Evolutionary conservation across 2,329 filamentous ascomycete species (phyloP).

Genomic region (Colletotrichum sp.): DNA sequence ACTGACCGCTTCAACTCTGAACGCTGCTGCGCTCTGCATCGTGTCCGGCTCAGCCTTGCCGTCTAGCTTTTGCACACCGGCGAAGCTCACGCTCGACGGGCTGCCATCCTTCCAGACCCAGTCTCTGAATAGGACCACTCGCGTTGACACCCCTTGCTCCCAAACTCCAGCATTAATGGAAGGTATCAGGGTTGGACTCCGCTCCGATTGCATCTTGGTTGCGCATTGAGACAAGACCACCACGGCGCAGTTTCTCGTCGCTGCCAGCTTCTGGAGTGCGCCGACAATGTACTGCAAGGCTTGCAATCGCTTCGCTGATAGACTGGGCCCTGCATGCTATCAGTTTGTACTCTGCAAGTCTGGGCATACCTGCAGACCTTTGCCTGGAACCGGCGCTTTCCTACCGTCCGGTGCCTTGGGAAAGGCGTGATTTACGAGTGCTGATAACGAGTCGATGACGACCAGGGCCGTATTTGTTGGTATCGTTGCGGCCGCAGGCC

Average conservation of each 20-base stretch:
- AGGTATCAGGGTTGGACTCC: conserved; percentile 73
- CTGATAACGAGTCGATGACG: conserved; percentile 79
- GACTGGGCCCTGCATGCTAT: conserved; percentile 34
- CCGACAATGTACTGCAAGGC: conserved; percentile 69
- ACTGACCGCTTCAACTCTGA: conserved; percentile 53
- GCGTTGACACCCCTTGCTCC: conserved; percentile 78
- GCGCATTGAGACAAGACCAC: conserved; percentile 80
- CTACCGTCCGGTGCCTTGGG: conserved; percentile 59
- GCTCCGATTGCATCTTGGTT: conserved; percentile 76
- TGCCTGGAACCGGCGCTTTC: conserved; percentile 40
- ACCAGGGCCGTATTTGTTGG: conserved; percentile 69
- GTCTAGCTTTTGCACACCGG: conserved; percentile 69
- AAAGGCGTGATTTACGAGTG: conserved; percentile 78
- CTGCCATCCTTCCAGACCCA: conserved; percentile 61
- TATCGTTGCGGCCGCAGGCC: conserved; percentile 68
- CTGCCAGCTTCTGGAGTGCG: conserved; percentile 77
- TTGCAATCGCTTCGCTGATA: conserved; percentile 51
- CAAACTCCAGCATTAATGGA: conserved; percentile 78
- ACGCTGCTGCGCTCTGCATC: conserved; percentile 52
- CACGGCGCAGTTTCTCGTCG: conserved; percentile 74
- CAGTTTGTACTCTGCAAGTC: neutral
- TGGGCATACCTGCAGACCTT: conserved; percentile 34
- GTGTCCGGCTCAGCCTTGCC: conserved; percentile 50
- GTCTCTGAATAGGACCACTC: conserved; percentile 81
- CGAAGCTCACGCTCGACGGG: conserved; percentile 59